phyloP scores from a whole-genome alignment of 1,284 basidiomycete genomes.

The Polyporus tsugae region DNA sequence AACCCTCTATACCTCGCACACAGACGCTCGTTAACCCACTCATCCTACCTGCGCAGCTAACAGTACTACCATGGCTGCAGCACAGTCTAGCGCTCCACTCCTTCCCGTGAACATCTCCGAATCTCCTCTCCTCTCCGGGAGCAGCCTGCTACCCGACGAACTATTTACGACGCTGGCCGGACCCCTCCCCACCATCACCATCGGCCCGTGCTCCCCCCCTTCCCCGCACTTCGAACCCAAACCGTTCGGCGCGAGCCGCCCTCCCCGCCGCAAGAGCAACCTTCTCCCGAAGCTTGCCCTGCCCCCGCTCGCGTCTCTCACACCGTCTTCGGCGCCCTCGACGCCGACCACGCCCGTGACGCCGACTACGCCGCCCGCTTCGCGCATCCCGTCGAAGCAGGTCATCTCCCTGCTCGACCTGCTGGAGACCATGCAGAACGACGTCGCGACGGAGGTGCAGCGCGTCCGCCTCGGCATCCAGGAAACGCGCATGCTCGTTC shows the following conservation, averaged over 20 bases:
- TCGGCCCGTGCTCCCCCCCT: slow-evolving; percentile 25
- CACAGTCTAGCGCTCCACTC: slow-evolving; percentile 29
- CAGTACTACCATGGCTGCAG: slow-evolving; percentile 15
- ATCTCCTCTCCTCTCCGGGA: slow-evolving; percentile 41
- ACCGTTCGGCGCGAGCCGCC: slow-evolving; percentile 8
- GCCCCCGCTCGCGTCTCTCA: slow-evolving; percentile 9
- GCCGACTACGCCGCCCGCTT: slow-evolving; percentile 9
- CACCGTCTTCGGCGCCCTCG: slow-evolving; percentile 22
- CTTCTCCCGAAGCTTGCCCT: slow-evolving; percentile 4
- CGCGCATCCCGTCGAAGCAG: slow-evolving; percentile 38
- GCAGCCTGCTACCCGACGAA: slow-evolving; percentile 33
- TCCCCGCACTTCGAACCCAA: slow-evolving; percentile 25
- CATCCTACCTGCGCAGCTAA: slow-evolving; percentile 2
- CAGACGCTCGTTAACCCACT: slow-evolving; percentile 18
- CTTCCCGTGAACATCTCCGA: slow-evolving; percentile 41
- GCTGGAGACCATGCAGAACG: slow-evolving; percentile 48
- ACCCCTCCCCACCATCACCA: slow-evolving; percentile 22
- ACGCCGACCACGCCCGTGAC: slow-evolving; percentile 15
- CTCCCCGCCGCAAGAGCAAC: neutral
- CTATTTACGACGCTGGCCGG: slow-evolving; percentile 35
- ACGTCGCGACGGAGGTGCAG: slow-evolving; percentile 48
- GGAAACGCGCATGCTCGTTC: slow-evolving; percentile 45
- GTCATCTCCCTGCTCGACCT: slow-evolving; percentile 47
- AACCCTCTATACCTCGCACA: neutral
- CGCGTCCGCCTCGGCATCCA: slow-evolving; percentile 49